Evolutionary conservation across 305 asterid genomes (phyloP).

Genomic region (Rubia peregrina): DNA sequence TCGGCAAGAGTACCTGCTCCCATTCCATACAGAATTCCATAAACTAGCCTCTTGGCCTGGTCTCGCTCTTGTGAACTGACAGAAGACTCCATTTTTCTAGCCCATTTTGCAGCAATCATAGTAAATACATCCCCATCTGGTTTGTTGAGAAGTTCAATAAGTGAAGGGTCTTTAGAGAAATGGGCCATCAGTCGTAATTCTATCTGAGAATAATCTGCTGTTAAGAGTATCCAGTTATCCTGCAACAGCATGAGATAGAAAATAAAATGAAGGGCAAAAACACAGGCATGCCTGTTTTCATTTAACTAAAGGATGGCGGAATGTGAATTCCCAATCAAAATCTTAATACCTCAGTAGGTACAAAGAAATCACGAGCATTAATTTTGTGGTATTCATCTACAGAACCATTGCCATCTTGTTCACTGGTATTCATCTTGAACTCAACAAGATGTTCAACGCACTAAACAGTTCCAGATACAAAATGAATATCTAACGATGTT

Average conservation of each 20-base stretch:
- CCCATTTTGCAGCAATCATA: conserved; percentile 92
- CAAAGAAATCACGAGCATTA: conserved; percentile 82
- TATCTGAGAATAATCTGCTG: conserved; percentile 97
- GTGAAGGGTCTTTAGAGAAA: conserved; percentile 74
- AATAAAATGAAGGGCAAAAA: conserved; percentile 16
- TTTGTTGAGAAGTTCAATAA: conserved; percentile 58
- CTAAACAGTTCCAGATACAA: conserved; percentile 30
- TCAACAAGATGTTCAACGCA: conserved; percentile 92
- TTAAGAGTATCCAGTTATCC: conserved; percentile 88
- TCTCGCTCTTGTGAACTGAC: conserved; percentile 81
- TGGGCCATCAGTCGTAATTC: conserved; percentile 98
- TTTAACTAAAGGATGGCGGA: conserved; percentile 18
- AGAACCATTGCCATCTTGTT: conserved; percentile 35
- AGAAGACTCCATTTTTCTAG: conserved; percentile 52
- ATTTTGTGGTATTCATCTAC: conserved; percentile 40
- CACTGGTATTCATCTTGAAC: conserved; percentile 42
- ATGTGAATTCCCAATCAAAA: conserved; percentile 14
- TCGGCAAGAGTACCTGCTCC: conserved; percentile 80
- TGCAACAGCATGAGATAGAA: conserved; percentile 37
- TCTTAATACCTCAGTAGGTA: conserved; percentile 77
- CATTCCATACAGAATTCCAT: conserved; percentile 95
- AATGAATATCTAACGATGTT: conserved; percentile 2
- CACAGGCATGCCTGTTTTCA: conserved; percentile 11
- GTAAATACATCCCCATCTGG: conserved; percentile 78
- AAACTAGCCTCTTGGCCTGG: conserved; percentile 84